Conservation (phyloP, 2,329 filamentous ascomycete genomes). For the Penicillium sp. region DNA sequence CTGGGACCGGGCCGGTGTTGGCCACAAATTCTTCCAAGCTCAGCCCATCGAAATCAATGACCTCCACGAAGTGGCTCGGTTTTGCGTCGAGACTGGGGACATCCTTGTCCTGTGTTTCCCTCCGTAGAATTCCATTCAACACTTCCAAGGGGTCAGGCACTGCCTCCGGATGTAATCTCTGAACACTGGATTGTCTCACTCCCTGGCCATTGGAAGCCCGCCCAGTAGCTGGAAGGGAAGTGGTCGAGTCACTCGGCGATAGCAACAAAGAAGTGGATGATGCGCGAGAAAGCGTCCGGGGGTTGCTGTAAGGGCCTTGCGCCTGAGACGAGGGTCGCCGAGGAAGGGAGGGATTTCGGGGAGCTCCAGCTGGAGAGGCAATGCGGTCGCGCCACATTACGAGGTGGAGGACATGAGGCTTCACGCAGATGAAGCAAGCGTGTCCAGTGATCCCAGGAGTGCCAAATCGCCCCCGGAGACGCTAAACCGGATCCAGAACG, state of each 20-base stretch:
- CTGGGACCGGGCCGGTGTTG: slow-evolving; percentile 23
- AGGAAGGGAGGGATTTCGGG: slow-evolving; percentile 64
- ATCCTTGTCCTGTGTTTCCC: slow-evolving; percentile 17
- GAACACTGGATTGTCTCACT: slow-evolving; percentile 53
- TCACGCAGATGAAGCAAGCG: too few species aligned
- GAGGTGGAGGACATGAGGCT: background rate
- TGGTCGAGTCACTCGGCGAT: slow-evolving; percentile 67
- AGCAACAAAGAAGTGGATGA: slow-evolving; percentile 72
- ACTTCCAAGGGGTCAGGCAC: slow-evolving; percentile 66
- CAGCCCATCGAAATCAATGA: slow-evolving; percentile 72
- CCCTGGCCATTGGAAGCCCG: slow-evolving; percentile 62
- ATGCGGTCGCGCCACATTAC: slow-evolving; percentile 89
- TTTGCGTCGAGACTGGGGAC: slow-evolving; percentile 14
- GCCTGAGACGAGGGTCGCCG: slow-evolving; percentile 61
- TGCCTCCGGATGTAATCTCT: slow-evolving; percentile 47
- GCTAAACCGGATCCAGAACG: slow-evolving; percentile 24
- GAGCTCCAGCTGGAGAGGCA: slow-evolving; percentile 57
- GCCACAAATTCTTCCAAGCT: slow-evolving; percentile 67
- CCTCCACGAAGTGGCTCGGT: slow-evolving; percentile 50
- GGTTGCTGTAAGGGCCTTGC: slow-evolving; percentile 61
- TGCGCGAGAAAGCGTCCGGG: slow-evolving; percentile 63
- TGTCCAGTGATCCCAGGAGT: slow-evolving; percentile 5
- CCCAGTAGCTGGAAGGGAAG: slow-evolving; percentile 63
- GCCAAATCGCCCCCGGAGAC: slow-evolving; percentile 7
- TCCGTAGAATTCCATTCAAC: slow-evolving; percentile 56